Conservation (phyloP, 306 rosid genomes). For the Quercus cerris region DNA sequence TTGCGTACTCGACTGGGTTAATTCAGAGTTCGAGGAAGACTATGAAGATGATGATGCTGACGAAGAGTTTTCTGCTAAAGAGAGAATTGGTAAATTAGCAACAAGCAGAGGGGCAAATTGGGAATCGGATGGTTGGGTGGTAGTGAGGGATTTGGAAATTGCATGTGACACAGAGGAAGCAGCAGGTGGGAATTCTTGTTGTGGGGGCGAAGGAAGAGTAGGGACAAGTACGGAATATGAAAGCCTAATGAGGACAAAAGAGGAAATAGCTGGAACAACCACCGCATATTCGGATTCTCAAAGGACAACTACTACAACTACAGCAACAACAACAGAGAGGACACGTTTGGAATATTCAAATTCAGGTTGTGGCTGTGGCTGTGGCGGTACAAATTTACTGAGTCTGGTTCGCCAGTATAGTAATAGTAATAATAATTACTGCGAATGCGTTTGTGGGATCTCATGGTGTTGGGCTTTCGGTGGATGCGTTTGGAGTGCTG, state of each 20-base stretch:
- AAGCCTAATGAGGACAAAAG: constrained; percentile 3
- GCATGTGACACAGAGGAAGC: constrained; percentile 15
- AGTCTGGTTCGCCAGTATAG: constrained; percentile 25
- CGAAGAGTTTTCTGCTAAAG: constrained; percentile 17
- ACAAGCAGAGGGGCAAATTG: constrained; percentile 48
- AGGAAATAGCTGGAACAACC: background rate
- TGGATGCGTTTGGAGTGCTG: constrained; percentile 18
- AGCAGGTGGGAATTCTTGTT: constrained; percentile 1
- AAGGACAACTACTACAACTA: background rate
- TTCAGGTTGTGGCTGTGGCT: background rate
- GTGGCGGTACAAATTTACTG: constrained; percentile 2
- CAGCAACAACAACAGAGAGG: background rate
- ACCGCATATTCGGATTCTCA: too few species aligned
- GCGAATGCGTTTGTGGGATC: background rate
- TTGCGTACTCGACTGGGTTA: constrained; percentile 70
- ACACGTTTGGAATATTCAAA: constrained; percentile 26
- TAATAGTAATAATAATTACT: background rate
- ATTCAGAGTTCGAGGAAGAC: constrained; percentile 39
- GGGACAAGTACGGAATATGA: constrained; percentile 36
- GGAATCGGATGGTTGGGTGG: constrained; percentile 69
- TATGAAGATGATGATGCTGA: background rate
- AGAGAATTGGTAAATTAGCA: constrained; percentile 53
- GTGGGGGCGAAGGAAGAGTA: constrained; percentile 9
- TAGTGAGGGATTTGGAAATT: constrained; percentile 35
- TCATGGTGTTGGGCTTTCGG: background rate